A percentile compares a stretch with the other conserved stretches of the same genome.
These are phyloP conservation scores for Elaeagnus macrophylla DNA, from an alignment of 306 rosid genomes.

Conservation along the genomic window DNA sequence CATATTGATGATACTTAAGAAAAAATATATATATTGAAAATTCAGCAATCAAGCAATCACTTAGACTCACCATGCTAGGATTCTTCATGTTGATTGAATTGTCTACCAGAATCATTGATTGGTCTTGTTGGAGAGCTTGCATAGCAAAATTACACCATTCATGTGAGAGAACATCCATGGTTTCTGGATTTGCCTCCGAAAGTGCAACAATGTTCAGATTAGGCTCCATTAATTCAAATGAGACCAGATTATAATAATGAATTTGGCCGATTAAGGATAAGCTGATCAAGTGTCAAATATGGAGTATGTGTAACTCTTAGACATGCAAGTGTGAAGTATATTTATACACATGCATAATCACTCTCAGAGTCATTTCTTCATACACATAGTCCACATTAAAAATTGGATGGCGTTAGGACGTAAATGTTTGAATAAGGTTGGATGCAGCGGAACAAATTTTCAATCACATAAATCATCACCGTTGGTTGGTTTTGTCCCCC, in stretches of 20 bases:
- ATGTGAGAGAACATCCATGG: slow-evolving; percentile 76
- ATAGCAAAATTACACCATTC: slow-evolving; percentile 93
- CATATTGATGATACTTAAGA: not conserved
- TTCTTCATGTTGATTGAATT: slow-evolving; percentile 38
- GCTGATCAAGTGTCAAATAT: slow-evolving; percentile 15
- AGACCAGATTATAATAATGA: not conserved
- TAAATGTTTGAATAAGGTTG: not conserved
- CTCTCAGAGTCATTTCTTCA: not conserved
- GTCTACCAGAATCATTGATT: slow-evolving; percentile 44
- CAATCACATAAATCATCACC: not conserved
- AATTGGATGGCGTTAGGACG: not conserved
- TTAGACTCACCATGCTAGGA: slow-evolving; percentile 35
- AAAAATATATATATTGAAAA: not conserved
- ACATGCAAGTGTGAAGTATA: not conserved
- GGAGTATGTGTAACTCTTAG: slow-evolving; percentile 23
- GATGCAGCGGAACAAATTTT: not conserved
- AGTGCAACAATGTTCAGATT: slow-evolving; percentile 48
- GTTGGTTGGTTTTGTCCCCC: not conserved
- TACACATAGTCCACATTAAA: not conserved
- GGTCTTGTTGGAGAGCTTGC: slow-evolving; percentile 55
- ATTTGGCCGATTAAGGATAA: slow-evolving; percentile 4
- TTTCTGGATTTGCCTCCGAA: slow-evolving; percentile 75
- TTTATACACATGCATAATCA: not conserved
- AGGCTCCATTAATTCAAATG: slow-evolving; percentile 34
- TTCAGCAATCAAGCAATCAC: not conserved